Conservation (phyloP, 2,329 filamentous ascomycete genomes). For the Microsporum canis region DNA sequence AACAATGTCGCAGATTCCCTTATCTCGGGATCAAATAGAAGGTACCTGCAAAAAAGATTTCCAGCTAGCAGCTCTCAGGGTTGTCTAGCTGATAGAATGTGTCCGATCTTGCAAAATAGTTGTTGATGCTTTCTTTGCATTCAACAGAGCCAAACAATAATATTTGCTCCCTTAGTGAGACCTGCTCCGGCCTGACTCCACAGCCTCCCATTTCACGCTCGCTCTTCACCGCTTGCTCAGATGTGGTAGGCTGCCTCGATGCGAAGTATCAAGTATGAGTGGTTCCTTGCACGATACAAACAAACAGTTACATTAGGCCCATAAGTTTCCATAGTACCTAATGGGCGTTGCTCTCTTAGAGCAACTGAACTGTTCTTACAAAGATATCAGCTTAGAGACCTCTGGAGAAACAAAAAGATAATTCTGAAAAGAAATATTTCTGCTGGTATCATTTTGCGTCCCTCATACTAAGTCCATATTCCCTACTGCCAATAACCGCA, state of each 20-base stretch:
- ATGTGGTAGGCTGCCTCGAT: constrained; percentile 14
- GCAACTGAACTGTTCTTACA: constrained; percentile 12
- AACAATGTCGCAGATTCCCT: constrained; percentile 6
- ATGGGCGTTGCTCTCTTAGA: background rate
- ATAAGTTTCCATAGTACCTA: background rate
- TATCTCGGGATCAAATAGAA: background rate
- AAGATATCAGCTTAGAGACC: constrained; percentile 7
- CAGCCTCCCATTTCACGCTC: constrained; percentile 5
- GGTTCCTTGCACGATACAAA: constrained; percentile 11
- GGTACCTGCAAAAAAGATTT: background rate
- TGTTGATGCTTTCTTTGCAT: background rate
- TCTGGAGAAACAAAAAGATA: background rate
- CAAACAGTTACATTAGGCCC: constrained; percentile 12
- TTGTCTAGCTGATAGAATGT: background rate
- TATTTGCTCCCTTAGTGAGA: constrained; percentile 8
- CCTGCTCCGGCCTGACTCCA: constrained; percentile 8
- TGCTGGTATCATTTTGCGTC: background rate
- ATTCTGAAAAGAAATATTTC: background rate
- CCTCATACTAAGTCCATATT: constrained; percentile 1
- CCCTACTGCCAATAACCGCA: constrained; percentile 13
- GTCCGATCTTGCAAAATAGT: background rate
- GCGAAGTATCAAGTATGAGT: constrained; percentile 8
- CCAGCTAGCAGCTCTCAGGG: background rate
- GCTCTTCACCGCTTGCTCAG: constrained; percentile 14
- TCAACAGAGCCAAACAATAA: background rate